These are phyloP conservation scores for Penicillium fuscoglaucum DNA, from an alignment of 2,329 filamentous ascomycete species.

Conservation along the genomic window DNA sequence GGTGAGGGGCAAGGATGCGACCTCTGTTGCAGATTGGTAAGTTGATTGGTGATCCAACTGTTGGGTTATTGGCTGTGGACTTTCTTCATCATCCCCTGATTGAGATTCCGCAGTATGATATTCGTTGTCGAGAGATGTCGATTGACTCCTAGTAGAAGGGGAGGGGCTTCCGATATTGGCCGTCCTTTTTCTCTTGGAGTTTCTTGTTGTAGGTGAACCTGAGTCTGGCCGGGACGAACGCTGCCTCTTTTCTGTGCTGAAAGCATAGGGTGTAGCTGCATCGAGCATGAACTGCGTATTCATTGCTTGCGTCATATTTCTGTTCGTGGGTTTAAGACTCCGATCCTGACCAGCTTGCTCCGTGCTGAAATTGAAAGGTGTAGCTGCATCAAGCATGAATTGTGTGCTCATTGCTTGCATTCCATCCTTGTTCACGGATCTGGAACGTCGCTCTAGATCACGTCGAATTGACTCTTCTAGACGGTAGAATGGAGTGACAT, in stretches of 20 bases:
- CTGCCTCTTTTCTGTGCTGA: slow-evolving; percentile 34
- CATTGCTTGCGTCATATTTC: slow-evolving; percentile 28
- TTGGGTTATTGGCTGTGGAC: not conserved
- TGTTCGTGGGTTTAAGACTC: slow-evolving; percentile 11
- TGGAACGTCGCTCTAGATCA: slow-evolving; percentile 1
- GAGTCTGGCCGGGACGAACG: slow-evolving; percentile 11
- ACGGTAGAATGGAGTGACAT: slow-evolving; percentile 35
- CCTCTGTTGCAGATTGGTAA: slow-evolving; percentile 11
- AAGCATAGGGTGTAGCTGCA: slow-evolving; percentile 41
- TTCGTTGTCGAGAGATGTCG: slow-evolving; percentile 1
- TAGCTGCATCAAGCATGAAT: slow-evolving; percentile 43
- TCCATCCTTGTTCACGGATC: slow-evolving; percentile 13
- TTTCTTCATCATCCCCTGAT: slow-evolving; percentile 1
- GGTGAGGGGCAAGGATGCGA: slow-evolving; percentile 31
- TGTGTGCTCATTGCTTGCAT: slow-evolving; percentile 42
- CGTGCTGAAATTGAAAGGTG: slow-evolving; percentile 42
- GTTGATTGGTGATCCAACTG: not conserved
- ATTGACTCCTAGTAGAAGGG: not conserved
- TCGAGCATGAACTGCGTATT: slow-evolving; percentile 46
- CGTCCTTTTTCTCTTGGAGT: not conserved
- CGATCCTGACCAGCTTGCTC: slow-evolving; percentile 1
- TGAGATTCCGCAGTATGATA: slow-evolving; percentile 12
- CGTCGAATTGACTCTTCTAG: slow-evolving; percentile 19
- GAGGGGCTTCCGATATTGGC: not conserved
- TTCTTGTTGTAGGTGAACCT: not conserved